Base-by-base conservation (phyloP, 371 early-diverging fungal genomes). In the Syncephalastrum racemosum region DNA sequence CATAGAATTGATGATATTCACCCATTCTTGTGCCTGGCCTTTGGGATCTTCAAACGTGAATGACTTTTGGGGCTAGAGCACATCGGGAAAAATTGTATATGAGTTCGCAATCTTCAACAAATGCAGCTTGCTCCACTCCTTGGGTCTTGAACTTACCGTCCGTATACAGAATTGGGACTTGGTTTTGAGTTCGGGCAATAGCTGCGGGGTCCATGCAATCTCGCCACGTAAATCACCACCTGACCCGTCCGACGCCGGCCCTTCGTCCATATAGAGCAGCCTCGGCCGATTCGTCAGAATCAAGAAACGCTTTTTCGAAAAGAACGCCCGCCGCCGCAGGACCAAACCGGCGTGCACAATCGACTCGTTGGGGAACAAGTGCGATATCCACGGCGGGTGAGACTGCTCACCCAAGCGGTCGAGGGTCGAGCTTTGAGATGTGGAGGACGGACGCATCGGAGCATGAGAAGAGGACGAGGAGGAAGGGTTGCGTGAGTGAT, bases 251-350 rank as follows among this genome's bases (percentile, higher is more conserved):
- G 59, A 50, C 8, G 63, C 74, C 51, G 72, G 71, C 15, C 78
- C 79, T 56, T 85, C 81, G 53, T 90, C 89, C 52, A 84, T 73
- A 58, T 90, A 88, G 4, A 85, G 54, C 20, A 92, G 63, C 6
- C 92, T 75, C 20, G 90, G 90, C 24, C 75, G 58, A 59, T 90
- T 88, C 2, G 90, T 90, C 41, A 92, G 63, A 10, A 90, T 72
- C 54, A 92, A 58, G 25, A 81, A 77, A 14, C 87, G 64, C 27
- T 81, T 81, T 56, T 84, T 90, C 4, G 75, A 72, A 50, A 85
- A 79, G 10, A 87, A 64, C 15, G 85, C 86, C 46, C 82, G 81
- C 10, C 87, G 77, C 56, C 83, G 83, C 44, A 63, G 54, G 2
- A 92, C 81, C 18, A 73, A 71, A 1, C 89, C 82, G 15, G 78